Evolutionary conservation across 176 grass and related monocot species (phyloP).

Genomic region (Aegilops bicornis): DNA sequence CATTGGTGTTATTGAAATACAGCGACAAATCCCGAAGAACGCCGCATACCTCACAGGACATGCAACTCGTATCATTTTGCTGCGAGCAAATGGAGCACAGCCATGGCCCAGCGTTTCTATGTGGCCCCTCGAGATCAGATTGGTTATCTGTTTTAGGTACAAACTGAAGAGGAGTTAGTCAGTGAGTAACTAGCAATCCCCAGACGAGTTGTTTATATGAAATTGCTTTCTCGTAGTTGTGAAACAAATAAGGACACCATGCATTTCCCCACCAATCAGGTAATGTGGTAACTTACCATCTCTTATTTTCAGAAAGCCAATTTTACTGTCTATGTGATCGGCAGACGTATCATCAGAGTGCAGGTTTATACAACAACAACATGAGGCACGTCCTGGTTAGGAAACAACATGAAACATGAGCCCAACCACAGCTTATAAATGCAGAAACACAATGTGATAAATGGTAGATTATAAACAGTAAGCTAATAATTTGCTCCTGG

Average conservation of each 20-base stretch:
- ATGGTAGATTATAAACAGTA: not conserved
- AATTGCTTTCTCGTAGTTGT: not conserved
- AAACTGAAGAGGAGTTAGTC: slow-evolving; percentile 40
- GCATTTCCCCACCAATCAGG: not conserved
- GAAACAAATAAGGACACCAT: no score
- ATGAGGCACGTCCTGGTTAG: not conserved
- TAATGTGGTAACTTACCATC: slow-evolving; percentile 31
- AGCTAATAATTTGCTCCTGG: not conserved
- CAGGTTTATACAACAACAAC: not conserved
- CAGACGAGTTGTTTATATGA: not conserved
- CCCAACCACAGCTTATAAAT: not conserved
- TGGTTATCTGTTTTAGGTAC: slow-evolving; percentile 27
- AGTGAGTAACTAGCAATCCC: not conserved
- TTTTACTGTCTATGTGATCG: not conserved
- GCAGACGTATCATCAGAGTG: not conserved
- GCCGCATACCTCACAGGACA: slow-evolving; percentile 74
- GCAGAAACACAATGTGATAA: not conserved
- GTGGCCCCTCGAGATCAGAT: slow-evolving; percentile 23
- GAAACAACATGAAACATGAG: not conserved
- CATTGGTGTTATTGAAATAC: slow-evolving; percentile 44
- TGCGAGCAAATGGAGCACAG: slow-evolving; percentile 66
- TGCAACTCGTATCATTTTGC: slow-evolving; percentile 29
- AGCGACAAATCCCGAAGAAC: slow-evolving; percentile 46
- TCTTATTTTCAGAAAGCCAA: not conserved
- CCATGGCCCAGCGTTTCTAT: slow-evolving; percentile 39